Percentiles rank a stretch among this genome's conserved stretches.
Evolutionary conservation across 495 filamentous ascomycete species (phyloP).

Genomic region (Hypoxylon lenormandii): DNA sequence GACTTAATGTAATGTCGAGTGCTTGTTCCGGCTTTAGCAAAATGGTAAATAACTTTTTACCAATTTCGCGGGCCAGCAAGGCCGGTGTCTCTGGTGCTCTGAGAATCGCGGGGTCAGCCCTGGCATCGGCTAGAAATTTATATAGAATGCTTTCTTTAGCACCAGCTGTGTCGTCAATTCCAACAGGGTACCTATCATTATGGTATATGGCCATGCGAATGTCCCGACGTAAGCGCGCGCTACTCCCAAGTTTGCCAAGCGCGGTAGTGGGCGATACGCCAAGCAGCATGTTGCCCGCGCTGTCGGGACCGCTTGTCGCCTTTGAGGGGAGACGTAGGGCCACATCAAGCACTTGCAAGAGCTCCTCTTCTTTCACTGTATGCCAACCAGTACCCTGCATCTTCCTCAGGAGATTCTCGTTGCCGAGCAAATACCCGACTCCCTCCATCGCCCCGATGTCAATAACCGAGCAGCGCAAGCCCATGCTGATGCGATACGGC

Average conservation of each 20-base stretch:
- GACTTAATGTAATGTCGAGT: slow-evolving; percentile 49
- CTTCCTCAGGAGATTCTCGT: slow-evolving; percentile 16
- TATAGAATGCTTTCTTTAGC: no score
- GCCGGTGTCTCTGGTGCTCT: slow-evolving; percentile 7
- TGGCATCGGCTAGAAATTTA: neutral
- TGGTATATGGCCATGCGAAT: no score
- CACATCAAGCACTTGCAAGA: slow-evolving; percentile 30
- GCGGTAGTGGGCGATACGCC: no score
- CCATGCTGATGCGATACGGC: slow-evolving; percentile 49
- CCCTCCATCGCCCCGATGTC: slow-evolving; percentile 54
- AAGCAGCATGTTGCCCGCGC: no score
- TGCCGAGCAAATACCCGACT: slow-evolving; percentile 42
- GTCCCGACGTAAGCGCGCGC: no score
- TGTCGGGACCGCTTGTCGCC: slow-evolving; percentile 3
- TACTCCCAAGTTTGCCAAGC: no score
- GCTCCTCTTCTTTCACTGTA: slow-evolving; percentile 21
- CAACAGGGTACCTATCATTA: no score
- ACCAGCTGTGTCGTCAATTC: no score
- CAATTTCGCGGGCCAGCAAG: slow-evolving; percentile 49
- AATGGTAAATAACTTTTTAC: slow-evolving; percentile 50
- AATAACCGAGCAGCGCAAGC: slow-evolving; percentile 49
- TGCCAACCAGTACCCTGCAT: slow-evolving; percentile 25
- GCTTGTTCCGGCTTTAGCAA: slow-evolving; percentile 58
- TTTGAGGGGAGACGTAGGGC: slow-evolving; percentile 20
- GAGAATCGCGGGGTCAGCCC: slow-evolving; percentile 32